A percentile compares a stretch with the other conserved stretches of the same genome.
phyloP scores from a whole-genome alignment of 176 grass and related monocot genomes.

The Poa annua region DNA sequence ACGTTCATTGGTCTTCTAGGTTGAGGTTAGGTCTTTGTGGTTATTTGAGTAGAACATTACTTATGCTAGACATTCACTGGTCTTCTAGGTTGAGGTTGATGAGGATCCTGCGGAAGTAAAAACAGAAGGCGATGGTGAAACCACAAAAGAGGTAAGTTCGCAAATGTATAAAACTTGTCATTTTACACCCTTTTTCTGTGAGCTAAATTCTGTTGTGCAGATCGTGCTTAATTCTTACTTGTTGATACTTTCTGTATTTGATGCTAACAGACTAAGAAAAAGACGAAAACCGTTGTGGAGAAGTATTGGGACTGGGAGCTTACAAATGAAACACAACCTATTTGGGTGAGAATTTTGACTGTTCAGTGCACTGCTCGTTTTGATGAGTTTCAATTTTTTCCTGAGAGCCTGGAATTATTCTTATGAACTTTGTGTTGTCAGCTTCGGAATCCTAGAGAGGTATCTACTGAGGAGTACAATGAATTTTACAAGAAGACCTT shows the following conservation, averaged over 20 bases:
- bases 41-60: not conserved
- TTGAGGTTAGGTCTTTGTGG: not conserved
- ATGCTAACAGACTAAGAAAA: conserved; percentile 73
- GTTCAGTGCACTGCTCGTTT: conserved; percentile 18
- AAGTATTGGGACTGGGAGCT: conserved; percentile 99
- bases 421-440: conserved; percentile 35
- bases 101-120: conserved; percentile 78
- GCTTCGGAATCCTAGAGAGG: conserved; percentile 88
- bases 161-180: not conserved
- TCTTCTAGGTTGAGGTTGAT: conserved; percentile 83
- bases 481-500: conserved; percentile 98
- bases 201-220: not conserved
- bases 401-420: not conserved
- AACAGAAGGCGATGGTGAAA: conserved; percentile 65
- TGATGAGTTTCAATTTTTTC: not conserved
- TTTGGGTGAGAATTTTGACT: conserved; percentile 72
- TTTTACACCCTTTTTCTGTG: not conserved
- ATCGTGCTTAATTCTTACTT: conserved; percentile 11
- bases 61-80: not conserved
- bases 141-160: conserved; percentile 67
- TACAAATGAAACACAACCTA: conserved; percentile 94
- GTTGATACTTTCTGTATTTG: conserved; percentile 6
- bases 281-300: conserved; percentile 89
- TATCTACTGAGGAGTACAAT: conserved; percentile 92
- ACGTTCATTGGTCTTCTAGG: not conserved